Evolutionary conservation across 2,329 filamentous ascomycete species (phyloP), one percentile per base, ranked within the genome.

Genomic region (Cercospora sp.): DNA sequence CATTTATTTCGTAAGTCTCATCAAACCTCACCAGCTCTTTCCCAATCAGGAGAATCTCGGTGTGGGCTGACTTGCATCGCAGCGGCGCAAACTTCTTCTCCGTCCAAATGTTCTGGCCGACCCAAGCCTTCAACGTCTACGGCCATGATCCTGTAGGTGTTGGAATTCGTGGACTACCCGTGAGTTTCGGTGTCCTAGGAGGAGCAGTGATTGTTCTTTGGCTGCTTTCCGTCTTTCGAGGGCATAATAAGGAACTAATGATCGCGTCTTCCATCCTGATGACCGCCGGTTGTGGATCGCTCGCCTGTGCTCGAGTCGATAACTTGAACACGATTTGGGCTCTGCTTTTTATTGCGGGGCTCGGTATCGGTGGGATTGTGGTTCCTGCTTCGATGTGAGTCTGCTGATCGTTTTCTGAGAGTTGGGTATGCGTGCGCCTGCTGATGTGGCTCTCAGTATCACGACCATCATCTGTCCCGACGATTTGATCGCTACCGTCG

Each of bases 401-500:
- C 21, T 18, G 26, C 9, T 26, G 3, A 9, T 57, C 13, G 28
- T 1, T 1, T 1, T 43, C n/a, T 5, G 5, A 16, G 13, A 16
- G 1, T n/a, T n/a, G 16, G 13, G 16, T 16, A n/a, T 49, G 43
- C 7, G 18, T 43, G 51, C 51, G 16, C 21, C 51, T 51, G 28
- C 63, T 13, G 24, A 13, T 55, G 32, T 59, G 69, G 26, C 62
- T 24, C 10, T 40, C 28, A 57, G 34, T n/a, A 45, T 61, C 73
- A 73, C 87, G 6, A 89, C 88, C 9, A 90, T 91, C 72, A 88
- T 91, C 71, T 90, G 88, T 69, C 89, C 89, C 0, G 87, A 89
- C 74, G 89, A 91, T 65, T 82, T 91, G 5, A 91, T 92, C 70
- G 89, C 88, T 7, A 91, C 89, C 2, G 84, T 91, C 57, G 86